Evolutionary conservation across 306 rosid species (phyloP).

Genomic region (Phaseolus lunatus): DNA sequence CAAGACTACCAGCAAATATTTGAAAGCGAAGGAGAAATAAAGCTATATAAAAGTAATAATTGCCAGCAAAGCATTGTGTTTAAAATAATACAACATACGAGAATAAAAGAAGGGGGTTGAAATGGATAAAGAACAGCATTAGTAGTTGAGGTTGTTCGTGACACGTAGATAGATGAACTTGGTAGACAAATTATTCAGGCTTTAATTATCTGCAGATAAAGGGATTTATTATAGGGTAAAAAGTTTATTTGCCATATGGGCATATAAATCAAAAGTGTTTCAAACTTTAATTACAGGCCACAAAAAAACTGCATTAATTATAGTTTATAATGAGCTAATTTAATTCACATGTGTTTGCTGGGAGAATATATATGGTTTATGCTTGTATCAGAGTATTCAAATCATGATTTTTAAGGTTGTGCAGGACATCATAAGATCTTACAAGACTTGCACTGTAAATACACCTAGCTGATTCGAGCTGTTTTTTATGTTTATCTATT

Average conservation of each 20-base stretch:
- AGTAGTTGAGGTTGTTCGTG: constrained; percentile 8
- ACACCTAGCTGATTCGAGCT: not conserved
- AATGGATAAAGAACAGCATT: constrained; percentile 19
- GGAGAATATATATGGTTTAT: not conserved
- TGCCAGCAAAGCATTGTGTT: constrained; percentile 31
- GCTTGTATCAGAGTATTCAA: not conserved
- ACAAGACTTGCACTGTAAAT: not conserved
- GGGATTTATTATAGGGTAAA: not conserved
- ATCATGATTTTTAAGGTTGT: not conserved
- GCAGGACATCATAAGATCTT: not conserved
- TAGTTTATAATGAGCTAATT: not conserved
- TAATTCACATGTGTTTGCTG: not conserved
- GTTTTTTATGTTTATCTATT: not conserved
- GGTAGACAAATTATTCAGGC: not conserved
- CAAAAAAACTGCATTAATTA: not conserved
- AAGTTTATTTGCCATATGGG: not conserved
- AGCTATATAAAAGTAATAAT: not conserved
- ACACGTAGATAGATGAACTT: not conserved
- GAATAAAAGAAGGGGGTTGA: not conserved
- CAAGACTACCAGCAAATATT: constrained; percentile 47
- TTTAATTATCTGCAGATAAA: not conserved
- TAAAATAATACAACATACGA: not conserved
- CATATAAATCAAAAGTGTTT: not conserved
- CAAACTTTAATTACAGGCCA: not conserved
- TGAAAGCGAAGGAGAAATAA: constrained; percentile 36